Base-by-base conservation (phyloP, 2,329 filamentous ascomycete genomes). In the Paecilomyces formosus region DNA sequence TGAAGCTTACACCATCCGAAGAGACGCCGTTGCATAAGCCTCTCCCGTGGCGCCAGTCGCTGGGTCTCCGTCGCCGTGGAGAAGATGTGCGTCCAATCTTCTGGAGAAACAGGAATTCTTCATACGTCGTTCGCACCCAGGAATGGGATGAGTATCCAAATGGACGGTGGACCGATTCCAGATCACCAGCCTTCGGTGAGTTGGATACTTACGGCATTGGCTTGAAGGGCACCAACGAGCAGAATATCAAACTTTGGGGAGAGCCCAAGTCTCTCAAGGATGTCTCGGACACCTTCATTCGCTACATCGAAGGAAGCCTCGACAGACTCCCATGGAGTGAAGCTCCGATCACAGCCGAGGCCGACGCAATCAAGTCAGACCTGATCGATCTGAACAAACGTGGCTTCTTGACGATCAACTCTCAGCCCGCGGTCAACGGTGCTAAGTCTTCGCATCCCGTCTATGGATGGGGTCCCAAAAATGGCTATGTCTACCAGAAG, bases 131-230 rank as follows among this genome's bases (percentile, higher is more conserved):
- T 58, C 90, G 94, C 57, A 99, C 94, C 0, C 92, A 97, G 72
- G 93, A 97, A 66, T 99, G 94, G 94, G 94, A 99, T 68, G 94
- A 99, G 74, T 99, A 97, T 68, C 94, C 94, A 58, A 99, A 99
- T 80, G 94, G 94, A 53, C 89, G 94, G 74, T 99, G 94, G 94
- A 95, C 94, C 76, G 94, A 99, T 75, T 93, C 92, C 56, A 85
- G 94, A 63, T 97, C 93, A 59, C 94, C 94, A 61, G 94, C 94
- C 55, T 99, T 97, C 70, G 94, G 94, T 68, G 92, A 97, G 75
- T 80, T 97, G 56, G 93, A 97, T 75, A 87, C 91, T 8, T 97
- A 99, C 70, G 93, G 92, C 51, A 91, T 97, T 67, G 92, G 92
- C 52, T 78, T 99, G 66, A 95, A 93, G 65, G 94, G 94, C 30